Base-by-base conservation (phyloP, 2,329 filamentous ascomycete genomes). In the Aspergillus texensis region DNA sequence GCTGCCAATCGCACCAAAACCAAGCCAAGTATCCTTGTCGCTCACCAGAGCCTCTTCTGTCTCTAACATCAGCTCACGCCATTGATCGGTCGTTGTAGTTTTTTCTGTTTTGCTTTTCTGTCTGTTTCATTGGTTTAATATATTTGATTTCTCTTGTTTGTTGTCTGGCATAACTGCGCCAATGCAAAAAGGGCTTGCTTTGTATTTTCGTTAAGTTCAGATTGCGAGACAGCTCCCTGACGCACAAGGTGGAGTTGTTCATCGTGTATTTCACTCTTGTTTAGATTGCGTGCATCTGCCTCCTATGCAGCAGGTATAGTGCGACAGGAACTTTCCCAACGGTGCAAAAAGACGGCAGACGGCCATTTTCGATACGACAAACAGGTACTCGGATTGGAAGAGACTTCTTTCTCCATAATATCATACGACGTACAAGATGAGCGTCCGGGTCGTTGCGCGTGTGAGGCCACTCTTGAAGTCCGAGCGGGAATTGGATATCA, bases 401-500 rank as follows among this genome's bases (percentile, higher is more conserved):
- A 4, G 48, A 52, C 6, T 26, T n/a, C 46, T 11, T 34, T n/a
- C 28, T 32, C 28, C 3, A 32, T 34, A 21, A 5, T 24, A n/a
- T n/a, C 28, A 19, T 4, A 32, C 52, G 52, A 26, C 21, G 64
- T 54, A 52, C 57, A 77, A 62, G 64, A 80, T 80, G 78, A 80
- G 77, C 64, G 92, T 97, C 69, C 86, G 92, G 74, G 94, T 98
- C 63, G 92, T 98, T 68, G 94, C 94, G 64, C 88, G 95, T 70
- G 91, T 99, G 72, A 90, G 94, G 71, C 94, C 94, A 58, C 86
- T 97, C 67, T 88, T 97, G 67, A 90, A 92, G 71, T 89, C 90
- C 67, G 95, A 98, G 82, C 84, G 90, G 63, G 91, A 95, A 74
- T 91, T 91, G 78, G 94, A 98, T 81, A 86, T 92, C 65, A 97